phyloP scores from a whole-genome alignment of 1,139 yeast species.

The Suhomyces yuchorum region DNA sequence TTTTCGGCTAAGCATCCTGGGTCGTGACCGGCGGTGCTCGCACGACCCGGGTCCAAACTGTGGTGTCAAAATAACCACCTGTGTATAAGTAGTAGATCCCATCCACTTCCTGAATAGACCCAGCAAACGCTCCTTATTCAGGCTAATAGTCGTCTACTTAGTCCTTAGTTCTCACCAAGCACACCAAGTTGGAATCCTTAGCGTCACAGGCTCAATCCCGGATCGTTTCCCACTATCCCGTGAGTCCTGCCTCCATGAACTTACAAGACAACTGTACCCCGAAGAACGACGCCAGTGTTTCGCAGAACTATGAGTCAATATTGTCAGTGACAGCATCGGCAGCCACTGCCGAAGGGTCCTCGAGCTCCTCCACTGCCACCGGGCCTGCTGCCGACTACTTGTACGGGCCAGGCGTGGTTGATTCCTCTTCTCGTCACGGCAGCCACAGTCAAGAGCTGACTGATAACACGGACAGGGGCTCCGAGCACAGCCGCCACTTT shows the following conservation, averaged over 20 bases:
- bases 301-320: slow-evolving; percentile 13
- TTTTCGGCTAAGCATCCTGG: neutral
- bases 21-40: slow-evolving; percentile 3
- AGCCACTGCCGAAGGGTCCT: neutral
- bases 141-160: slow-evolving; percentile 7
- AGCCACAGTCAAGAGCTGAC: neutral
- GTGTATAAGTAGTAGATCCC: slow-evolving; percentile 1
- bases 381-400: neutral
- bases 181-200: slow-evolving; percentile 3
- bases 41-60: slow-evolving; percentile 8
- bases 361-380: neutral
- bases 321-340: slow-evolving; percentile 11
- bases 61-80: slow-evolving; percentile 1
- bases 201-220: neutral
- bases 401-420: neutral
- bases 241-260: slow-evolving; percentile 15
- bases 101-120: slow-evolving; percentile 1
- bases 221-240: slow-evolving; percentile 1
- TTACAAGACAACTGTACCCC: slow-evolving; percentile 19
- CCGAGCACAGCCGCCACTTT: slow-evolving; percentile 2
- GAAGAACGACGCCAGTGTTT: slow-evolving; percentile 11
- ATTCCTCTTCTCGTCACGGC: neutral
- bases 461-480: neutral
- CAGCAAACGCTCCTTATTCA: slow-evolving; percentile 4
- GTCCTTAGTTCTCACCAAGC: neutral